Evolutionary conservation across 306 rosid genomes (phyloP).

Genomic region (Sicyos baderoa): DNA sequence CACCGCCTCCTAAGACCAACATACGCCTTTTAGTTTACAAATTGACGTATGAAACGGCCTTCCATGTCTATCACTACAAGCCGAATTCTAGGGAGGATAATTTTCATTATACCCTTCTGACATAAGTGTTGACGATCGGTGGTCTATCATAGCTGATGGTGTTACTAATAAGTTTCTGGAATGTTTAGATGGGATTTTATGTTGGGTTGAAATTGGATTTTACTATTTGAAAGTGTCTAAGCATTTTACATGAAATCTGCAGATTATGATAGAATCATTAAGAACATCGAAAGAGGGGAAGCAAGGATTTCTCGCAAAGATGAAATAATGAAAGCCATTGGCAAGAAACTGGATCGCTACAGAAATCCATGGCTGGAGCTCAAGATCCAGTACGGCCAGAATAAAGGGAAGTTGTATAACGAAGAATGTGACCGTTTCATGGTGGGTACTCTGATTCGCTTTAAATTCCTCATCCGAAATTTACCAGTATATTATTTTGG

Average conservation of each 20-base stretch:
- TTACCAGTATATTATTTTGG: background rate
- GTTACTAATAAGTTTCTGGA: background rate
- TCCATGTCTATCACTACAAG: too few relatives aligned
- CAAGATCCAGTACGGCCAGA: conserved; percentile 93
- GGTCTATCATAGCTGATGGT: background rate
- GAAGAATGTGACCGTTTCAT: conserved; percentile 99
- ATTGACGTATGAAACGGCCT: too few relatives aligned
- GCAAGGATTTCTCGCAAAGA: conserved; percentile 94
- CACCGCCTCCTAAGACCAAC: too few relatives aligned
- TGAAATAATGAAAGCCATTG: conserved; percentile 98
- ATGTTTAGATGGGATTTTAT: background rate
- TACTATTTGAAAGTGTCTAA: background rate
- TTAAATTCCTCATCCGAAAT: background rate
- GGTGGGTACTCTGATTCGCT: conserved; percentile 32
- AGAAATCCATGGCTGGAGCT: conserved; percentile 98
- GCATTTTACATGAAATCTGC: conserved; percentile 14
- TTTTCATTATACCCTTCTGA: too few relatives aligned
- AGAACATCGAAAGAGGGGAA: conserved; percentile 98
- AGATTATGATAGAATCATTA: conserved; percentile 94
- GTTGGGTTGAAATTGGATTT: background rate
- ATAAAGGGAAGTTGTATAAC: conserved; percentile 90
- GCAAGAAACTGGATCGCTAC: conserved; percentile 93
- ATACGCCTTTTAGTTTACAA: too few relatives aligned
- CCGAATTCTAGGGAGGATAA: too few relatives aligned
- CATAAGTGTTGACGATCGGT: too few relatives aligned